phyloP scores from a whole-genome alignment of 345 rosid genomes.

The Geranium brycei region DNA sequence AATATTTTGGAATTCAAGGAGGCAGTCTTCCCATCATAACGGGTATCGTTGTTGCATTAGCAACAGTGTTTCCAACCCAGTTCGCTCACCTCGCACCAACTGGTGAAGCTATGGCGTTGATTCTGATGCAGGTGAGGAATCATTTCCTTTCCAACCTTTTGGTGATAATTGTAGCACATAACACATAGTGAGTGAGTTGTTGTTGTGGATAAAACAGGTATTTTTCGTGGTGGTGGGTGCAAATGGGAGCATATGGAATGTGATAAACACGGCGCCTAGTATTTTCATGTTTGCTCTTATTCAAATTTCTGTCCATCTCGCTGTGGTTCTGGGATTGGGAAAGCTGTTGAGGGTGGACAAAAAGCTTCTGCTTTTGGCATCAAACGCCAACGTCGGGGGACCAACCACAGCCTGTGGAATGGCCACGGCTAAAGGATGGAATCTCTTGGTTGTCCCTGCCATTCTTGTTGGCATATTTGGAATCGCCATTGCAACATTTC shows the following conservation, averaged over 20 bases:
- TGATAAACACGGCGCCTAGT: slow-evolving; percentile 56
- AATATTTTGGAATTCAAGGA: slow-evolving; percentile 45
- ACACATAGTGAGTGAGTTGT: neutral
- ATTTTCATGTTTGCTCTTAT: slow-evolving; percentile 54
- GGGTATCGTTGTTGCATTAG: slow-evolving; percentile 44
- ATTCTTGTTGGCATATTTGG: slow-evolving; percentile 71
- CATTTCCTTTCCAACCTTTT: neutral
- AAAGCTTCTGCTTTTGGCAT: slow-evolving; percentile 54
- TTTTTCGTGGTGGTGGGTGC: slow-evolving; percentile 74
- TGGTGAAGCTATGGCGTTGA: slow-evolving; percentile 49
- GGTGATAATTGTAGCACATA: too few relatives aligned
- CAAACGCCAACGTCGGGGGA: slow-evolving; percentile 76
- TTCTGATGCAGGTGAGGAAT: slow-evolving; percentile 68
- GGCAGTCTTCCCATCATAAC: slow-evolving; percentile 56
- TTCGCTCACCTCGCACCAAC: slow-evolving; percentile 53
- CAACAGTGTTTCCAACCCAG: slow-evolving; percentile 50
- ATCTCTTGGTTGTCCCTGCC: slow-evolving; percentile 54
- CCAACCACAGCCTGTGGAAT: slow-evolving; percentile 88
- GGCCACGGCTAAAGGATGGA: slow-evolving; percentile 78
- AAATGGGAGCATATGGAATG: slow-evolving; percentile 65
- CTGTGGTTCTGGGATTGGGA: slow-evolving; percentile 37
- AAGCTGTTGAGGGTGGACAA: slow-evolving; percentile 37
- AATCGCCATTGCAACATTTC: slow-evolving; percentile 58
- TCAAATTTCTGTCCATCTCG: slow-evolving; percentile 56
- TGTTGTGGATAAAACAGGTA: slow-evolving; percentile 18